Evolutionary conservation across 441 rosid species (phyloP), one percentile per base, ranked within the genome.

Genomic region (Adansonia rubrostipa): DNA sequence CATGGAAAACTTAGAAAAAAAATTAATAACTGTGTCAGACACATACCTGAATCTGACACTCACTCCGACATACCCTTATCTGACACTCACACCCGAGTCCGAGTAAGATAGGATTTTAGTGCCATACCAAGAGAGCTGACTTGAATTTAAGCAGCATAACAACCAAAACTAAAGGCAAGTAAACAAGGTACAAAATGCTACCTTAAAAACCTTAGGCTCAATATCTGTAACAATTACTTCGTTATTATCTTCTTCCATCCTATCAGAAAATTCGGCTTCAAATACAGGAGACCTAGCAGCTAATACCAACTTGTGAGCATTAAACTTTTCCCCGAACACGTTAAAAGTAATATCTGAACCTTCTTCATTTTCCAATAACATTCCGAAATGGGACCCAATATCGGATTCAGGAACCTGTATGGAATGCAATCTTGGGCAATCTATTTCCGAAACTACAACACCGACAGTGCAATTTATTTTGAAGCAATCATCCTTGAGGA

Each of bases 121-220:
- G 22, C 33, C 63, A 36, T 72, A 72, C 17, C 7, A 72, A 54
- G 63, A 53, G 63, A 14, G 45, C 22, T 33, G 36, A 17, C 50
- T n/a, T 36, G 75, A 56, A 53, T 6, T 17, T n/a, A 77, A 13
- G n/a, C 48, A 42, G 63, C 50, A 68, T 76, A 28, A 48, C 40
- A 48, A 5, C 56, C 40, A 79, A 75, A 72, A 56, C 28, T 67
- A 82, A 33, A 28, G 19, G 28, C 0, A 54, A 79, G 76, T 60
- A 53, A 72, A 47, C 45, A 2, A 56, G 63, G 64, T 72, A 9
- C 68, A 68, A 79, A 69, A 44, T 60, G 42, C 17, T 81, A 88
- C 94, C 92, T 89, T 89, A 79, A 89, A 91, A 82, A 91, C 91
- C 76, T 79, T 87, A n/a, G 93, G 93, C 67, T 89, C 91, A 92